These are phyloP conservation scores for Phytopythium litorale DNA, from an alignment of 352 stramenopile species.

Conservation along the genomic window DNA sequence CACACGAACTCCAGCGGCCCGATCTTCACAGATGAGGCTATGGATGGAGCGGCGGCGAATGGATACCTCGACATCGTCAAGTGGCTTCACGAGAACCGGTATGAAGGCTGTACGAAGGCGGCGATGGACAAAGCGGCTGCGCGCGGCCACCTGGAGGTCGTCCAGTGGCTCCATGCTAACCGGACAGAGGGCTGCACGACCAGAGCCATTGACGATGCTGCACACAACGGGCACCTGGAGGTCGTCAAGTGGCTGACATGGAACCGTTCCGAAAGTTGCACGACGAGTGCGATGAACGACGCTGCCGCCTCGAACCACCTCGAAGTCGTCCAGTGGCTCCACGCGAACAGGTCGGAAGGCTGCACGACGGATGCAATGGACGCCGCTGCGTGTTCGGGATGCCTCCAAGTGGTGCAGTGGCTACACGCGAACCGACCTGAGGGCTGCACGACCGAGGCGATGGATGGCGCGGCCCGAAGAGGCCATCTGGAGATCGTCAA, in stretches of 20 bases:
- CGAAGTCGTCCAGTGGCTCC: background rate
- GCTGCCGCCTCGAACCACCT: background rate
- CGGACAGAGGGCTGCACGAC: background rate
- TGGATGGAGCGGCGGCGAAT: background rate
- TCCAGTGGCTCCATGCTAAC: background rate
- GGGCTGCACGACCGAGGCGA: slow-evolving; percentile 19
- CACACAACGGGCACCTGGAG: background rate
- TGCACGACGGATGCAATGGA: background rate
- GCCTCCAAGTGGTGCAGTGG: slow-evolving; percentile 4
- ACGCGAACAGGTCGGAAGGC: background rate
- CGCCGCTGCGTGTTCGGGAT: background rate
- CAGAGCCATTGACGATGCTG: background rate
- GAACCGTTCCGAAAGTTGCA: background rate
- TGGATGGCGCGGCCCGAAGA: slow-evolving; percentile 24
- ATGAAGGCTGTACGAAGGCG: background rate
- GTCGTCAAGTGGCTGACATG: background rate
- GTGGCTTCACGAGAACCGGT: background rate
- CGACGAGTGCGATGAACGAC: background rate
- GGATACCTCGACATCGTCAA: background rate
- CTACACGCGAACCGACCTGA: slow-evolving; percentile 10
- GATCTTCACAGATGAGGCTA: background rate
- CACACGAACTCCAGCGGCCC: background rate
- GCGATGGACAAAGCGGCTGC: background rate
- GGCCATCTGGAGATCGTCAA: slow-evolving; percentile 21
- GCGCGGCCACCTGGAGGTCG: background rate